Evolutionary conservation across 257 asterid genomes (phyloP), one percentile per base, ranked within the genome.

Genomic region (Hygrophila difformis): DNA sequence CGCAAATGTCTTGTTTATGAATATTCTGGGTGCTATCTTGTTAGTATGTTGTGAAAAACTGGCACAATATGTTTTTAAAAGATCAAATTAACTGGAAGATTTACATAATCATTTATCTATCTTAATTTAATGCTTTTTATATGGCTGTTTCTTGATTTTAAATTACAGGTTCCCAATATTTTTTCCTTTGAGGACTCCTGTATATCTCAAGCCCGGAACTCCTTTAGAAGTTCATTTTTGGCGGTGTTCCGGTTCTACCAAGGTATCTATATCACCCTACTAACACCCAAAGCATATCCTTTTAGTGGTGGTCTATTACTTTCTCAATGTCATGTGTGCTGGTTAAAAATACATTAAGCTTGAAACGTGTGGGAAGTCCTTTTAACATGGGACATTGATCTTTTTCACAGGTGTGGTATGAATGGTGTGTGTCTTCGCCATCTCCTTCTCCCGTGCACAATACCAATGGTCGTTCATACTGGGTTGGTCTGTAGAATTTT

Each of bases 361-460:
- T 21, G 5, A 6, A 21, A 21, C 12, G n/a, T 4, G 52, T 16
- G 38, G 49, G 34, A 57, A 44, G 17, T 13, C 1, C 6, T 56
- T 12, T 44, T 5, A 26, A 31, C 4, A 15, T 39, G 12, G 3
- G 6, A 17, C n/a, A 16, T 42, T 18, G 17, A 47, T 44, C 8
- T 8, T n/a, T n/a, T n/a, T 3, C 31, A 24, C 75, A 89, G 97
- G 97, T 89, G 12, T 89, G 97, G 96, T 89, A 89, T 23, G 97
- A 89, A 71, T 85, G 97, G 97, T 69, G 82, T 17, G 91, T 82
- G 58, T 55, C 73, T 20, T 82, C 92, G 28, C 97, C 97, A 21
- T 56, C 67, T 29, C 56, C 88, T 33, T 70, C 78, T 11, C 84
- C 94, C 37, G 53, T 89, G 67, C 97, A 89, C 78, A 89, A 89